These are phyloP conservation scores for Suhomyces tanzawaensis DNA, from an alignment of 805 yeast species.

Conservation along the genomic window DNA sequence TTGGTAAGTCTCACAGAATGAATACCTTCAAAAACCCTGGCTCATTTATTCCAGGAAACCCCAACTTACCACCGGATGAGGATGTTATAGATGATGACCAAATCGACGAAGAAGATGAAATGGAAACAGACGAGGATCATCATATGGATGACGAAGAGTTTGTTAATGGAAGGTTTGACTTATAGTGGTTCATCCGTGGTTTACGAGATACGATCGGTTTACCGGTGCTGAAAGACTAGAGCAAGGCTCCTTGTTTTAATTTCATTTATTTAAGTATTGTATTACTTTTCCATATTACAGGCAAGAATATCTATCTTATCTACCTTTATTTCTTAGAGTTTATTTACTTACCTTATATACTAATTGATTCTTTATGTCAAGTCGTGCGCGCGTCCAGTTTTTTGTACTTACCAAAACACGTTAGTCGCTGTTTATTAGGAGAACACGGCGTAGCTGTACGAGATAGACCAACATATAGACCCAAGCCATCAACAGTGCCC, in stretches of 20 bases:
- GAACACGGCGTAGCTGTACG: background rate
- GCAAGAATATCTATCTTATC: background rate
- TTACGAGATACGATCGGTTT: too few species aligned
- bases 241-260: background rate
- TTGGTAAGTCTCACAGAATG: conserved; percentile 42
- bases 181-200: conserved; percentile 34
- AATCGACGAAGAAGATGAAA: conserved; percentile 45
- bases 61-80: conserved; percentile 77
- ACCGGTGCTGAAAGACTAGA: too few species aligned
- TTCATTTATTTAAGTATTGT: background rate
- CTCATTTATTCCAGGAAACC: conserved; percentile 76
- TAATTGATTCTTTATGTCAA: background rate
- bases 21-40: conserved; percentile 49
- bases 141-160: conserved; percentile 74
- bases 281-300: background rate
- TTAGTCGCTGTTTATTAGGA: background rate
- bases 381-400: background rate
- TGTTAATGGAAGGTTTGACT: conserved; percentile 86
- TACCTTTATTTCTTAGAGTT: background rate
- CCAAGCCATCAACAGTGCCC: too few species aligned
- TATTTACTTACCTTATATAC: background rate
- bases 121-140: conserved; percentile 56
- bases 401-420: too few species aligned
- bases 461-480: too few species aligned
- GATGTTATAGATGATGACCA: conserved; percentile 75